Evolutionary conservation across 2,329 filamentous ascomycete genomes (phyloP).

Genomic region (Botrytis squamosa): DNA sequence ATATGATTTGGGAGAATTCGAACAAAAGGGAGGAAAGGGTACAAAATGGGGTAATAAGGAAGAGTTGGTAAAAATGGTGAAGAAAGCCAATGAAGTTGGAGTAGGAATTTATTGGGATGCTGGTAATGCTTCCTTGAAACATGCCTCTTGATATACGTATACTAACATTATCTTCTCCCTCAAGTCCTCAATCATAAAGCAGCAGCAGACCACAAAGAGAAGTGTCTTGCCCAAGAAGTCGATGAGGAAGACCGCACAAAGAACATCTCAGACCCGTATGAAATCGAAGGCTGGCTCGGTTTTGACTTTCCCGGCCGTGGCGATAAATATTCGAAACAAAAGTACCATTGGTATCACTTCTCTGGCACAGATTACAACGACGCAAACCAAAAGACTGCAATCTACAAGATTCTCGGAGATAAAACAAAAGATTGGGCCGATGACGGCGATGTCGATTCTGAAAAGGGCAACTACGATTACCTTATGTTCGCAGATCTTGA

Average conservation of each 20-base stretch:
- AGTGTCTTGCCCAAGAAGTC: conserved; percentile 62
- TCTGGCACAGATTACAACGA: conserved; percentile 66
- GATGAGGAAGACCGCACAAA: conserved; percentile 58
- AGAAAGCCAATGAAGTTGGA: conserved; percentile 50
- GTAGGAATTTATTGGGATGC: conserved; percentile 67
- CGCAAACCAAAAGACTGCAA: conserved; percentile 52
- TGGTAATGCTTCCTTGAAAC: conserved; percentile 22
- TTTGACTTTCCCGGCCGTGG: conserved; percentile 64
- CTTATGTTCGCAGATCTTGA: conserved; percentile 73
- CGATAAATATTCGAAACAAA: conserved; percentile 57
- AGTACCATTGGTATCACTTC: conserved; percentile 68
- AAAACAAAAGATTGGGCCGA: conserved; percentile 62
- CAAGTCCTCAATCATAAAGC: conserved; percentile 69
- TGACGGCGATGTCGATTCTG: conserved; percentile 54
- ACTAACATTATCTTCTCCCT: neutral
- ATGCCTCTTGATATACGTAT: too few relatives aligned
- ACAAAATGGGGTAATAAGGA: conserved; percentile 70
- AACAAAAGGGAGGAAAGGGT: conserved; percentile 60
- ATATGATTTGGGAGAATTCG: conserved; percentile 69
- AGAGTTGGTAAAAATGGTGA: conserved; percentile 55
- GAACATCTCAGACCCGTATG: conserved; percentile 52
- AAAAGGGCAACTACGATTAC: conserved; percentile 69
- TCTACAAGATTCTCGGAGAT: conserved; percentile 64
- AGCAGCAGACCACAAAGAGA: conserved; percentile 64
- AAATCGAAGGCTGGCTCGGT: conserved; percentile 67